Percentiles rank a stretch among this genome's conserved stretches.
Evolutionary conservation across 306 rosid genomes (phyloP).

Genomic region (Glycyrrhiza uralensis): DNA sequence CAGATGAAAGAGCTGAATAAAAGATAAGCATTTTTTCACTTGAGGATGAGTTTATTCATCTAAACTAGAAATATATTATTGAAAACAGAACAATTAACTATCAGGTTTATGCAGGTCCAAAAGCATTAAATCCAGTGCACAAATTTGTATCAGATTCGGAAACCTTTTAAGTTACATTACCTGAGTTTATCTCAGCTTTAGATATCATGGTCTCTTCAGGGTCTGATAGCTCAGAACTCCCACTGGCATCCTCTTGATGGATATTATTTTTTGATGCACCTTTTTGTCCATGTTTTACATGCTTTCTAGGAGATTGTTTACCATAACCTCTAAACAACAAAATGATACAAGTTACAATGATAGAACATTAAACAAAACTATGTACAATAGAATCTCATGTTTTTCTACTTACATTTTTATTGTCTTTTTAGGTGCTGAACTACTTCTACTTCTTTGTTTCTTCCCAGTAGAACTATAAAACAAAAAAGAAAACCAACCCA

Average conservation of each 20-base stretch:
- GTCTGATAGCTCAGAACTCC: conserved; percentile 55
- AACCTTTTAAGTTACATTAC: conserved; percentile 37
- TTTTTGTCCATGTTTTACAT: conserved; percentile 40
- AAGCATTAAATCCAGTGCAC: background rate
- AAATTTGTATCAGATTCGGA: conserved; percentile 2
- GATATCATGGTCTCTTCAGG: conserved; percentile 43
- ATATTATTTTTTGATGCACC: conserved; percentile 41
- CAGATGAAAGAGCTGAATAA: background rate
- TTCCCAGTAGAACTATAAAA: conserved; percentile 57
- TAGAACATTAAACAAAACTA: conserved; percentile 20
- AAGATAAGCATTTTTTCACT: background rate
- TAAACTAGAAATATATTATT: background rate
- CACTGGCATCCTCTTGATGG: conserved; percentile 51
- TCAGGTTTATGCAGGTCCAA: background rate
- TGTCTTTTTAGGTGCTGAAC: conserved; percentile 45
- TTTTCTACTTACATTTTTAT: conserved; percentile 58
- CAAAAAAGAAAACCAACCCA: conserved; percentile 25
- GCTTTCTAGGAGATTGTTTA: conserved; percentile 61
- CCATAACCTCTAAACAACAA: conserved; percentile 55
- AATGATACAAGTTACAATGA: conserved; percentile 9
- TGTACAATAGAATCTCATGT: conserved; percentile 9
- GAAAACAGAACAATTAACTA: background rate
- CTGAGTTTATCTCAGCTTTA: conserved; percentile 53
- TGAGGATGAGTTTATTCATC: background rate
- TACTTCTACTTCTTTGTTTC: conserved; percentile 46